Conservation (phyloP, 495 filamentous ascomycete species). For the Bathelium albidoporum region DNA sequence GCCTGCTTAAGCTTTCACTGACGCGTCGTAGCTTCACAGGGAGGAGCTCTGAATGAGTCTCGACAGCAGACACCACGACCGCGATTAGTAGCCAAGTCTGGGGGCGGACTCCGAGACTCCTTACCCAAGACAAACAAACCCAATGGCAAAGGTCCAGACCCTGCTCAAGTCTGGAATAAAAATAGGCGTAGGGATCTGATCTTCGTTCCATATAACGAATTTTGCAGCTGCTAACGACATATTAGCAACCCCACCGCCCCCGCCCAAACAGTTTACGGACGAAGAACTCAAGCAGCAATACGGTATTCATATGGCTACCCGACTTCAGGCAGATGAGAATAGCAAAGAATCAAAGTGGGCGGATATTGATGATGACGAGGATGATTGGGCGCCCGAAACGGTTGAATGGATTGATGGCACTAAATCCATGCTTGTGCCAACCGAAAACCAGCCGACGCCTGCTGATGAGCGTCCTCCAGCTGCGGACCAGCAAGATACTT, state of each 20-base stretch:
- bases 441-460: slow-evolving; percentile 38
- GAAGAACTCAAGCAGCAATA: slow-evolving; percentile 93
- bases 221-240: slow-evolving; percentile 10
- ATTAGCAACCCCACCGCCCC: slow-evolving; percentile 63
- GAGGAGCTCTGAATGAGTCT: slow-evolving; percentile 18
- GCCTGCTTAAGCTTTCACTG: not conserved
- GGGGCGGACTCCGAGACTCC: slow-evolving; percentile 44
- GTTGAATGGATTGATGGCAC: slow-evolving; percentile 98
- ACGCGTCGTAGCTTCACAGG: not conserved
- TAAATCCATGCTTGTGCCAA: slow-evolving; percentile 68
- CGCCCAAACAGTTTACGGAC: slow-evolving; percentile 88
- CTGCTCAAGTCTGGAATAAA: slow-evolving; percentile 88
- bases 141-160: slow-evolving; percentile 50
- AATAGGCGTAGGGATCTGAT: slow-evolving; percentile 66
- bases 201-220: slow-evolving; percentile 2
- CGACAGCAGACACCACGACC: slow-evolving; percentile 42
- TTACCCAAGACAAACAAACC: slow-evolving; percentile 38
- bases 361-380: slow-evolving; percentile 97
- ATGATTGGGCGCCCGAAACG: slow-evolving; percentile 92
- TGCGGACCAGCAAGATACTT: slow-evolving; percentile 8
- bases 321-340: slow-evolving; percentile 71
- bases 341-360: slow-evolving; percentile 91
- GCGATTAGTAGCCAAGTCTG: slow-evolving; percentile 58
- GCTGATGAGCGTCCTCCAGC: slow-evolving; percentile 17
- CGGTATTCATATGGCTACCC: slow-evolving; percentile 90